Evolutionary conservation across 148 eudicot genomes (phyloP), one percentile per base, ranked within the genome.

Genomic region (Rhododendron vialii): DNA sequence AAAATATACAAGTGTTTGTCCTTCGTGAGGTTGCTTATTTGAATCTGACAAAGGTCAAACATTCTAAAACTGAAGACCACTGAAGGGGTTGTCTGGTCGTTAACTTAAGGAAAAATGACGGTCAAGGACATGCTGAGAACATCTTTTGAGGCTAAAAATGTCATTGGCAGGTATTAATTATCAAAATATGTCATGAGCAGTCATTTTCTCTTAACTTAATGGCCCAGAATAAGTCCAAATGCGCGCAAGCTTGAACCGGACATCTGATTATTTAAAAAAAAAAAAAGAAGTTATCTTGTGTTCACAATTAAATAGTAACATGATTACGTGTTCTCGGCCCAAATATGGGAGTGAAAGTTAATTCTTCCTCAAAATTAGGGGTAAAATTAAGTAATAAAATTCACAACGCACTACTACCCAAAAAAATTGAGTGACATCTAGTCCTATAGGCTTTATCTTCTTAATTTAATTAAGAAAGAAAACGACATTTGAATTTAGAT

Each of bases 121-220:
- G 45, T 7, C 8, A 41, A 41, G 0, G 45, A 41, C 8, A 41
- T 41, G 45, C 0, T 41, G 7, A 41, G 45, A 41, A 41, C 1
- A 41, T 41, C 6, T 41, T 41, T 5, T 41, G 6, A 41, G 6
- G 7, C 1, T 41, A 7, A 41, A 41, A 41, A 41, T 41, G 45
- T 41, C 7, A 0, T 41, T 41, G 7, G 0, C 43, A 7, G 7
- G 7, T 41, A 41, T 41, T 41, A 41, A 6, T 41, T 41, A 41
- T 41, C 8, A 5, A 41, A 41, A 41, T 0, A 41, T 1, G 45
- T 6, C 8, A 0, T 41, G 1, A 0, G 7, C 7, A 0, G 45
- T 41, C 45, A 41, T 41, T 41, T 41, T 5, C 45, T 41, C 1
- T 38, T 41, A 41, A 41, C 45, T 41, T 6, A 41, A 41, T 41